These are phyloP conservation scores for Xenosphaeropsis pyriputrescens DNA, from an alignment of 2,329 filamentous ascomycete species.

Conservation along the genomic window DNA sequence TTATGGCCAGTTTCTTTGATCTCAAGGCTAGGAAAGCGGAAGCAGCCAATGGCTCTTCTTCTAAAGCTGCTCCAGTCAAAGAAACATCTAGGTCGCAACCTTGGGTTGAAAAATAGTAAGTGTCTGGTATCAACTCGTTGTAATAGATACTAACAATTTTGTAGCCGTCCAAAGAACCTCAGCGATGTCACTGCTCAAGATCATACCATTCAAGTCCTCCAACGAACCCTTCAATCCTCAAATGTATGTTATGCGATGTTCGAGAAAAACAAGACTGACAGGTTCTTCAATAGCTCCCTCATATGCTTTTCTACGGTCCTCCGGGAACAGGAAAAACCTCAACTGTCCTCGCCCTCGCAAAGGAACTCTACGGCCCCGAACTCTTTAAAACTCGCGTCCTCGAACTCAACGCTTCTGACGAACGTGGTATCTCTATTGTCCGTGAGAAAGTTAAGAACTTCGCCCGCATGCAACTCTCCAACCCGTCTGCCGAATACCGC, in stretches of 20 bases:
- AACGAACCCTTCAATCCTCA: conserved; percentile 83
- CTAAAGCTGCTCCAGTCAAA: conserved; percentile 50
- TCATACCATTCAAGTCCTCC: conserved; percentile 85
- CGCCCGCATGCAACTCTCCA: conserved; percentile 83
- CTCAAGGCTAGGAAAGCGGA: conserved; percentile 79
- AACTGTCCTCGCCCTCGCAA: conserved; percentile 90
- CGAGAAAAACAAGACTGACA: conserved; percentile 3
- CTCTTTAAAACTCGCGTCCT: conserved; percentile 90
- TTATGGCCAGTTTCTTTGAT: conserved; percentile 89
- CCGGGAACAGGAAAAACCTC: conserved; percentile 97
- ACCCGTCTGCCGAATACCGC: conserved; percentile 52
- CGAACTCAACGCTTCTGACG: conserved; percentile 97
- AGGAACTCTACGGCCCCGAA: conserved; percentile 92
- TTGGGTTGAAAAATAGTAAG: conserved; percentile 98
- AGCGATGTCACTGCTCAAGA: conserved; percentile 95
- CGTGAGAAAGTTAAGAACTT: conserved; percentile 98
- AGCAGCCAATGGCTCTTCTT: conserved; percentile 43
- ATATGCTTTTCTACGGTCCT: conserved; percentile 98
- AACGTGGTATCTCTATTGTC: conserved; percentile 93
- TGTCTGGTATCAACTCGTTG: background rate
- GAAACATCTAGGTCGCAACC: conserved; percentile 60
- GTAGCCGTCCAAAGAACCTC: conserved; percentile 81
- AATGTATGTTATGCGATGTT: conserved; percentile 42
- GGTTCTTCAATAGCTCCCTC: conserved; percentile 52
- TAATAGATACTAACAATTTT: background rate